Conservation (phyloP, 257 asterid genomes). For the Solanum verrucosum region DNA sequence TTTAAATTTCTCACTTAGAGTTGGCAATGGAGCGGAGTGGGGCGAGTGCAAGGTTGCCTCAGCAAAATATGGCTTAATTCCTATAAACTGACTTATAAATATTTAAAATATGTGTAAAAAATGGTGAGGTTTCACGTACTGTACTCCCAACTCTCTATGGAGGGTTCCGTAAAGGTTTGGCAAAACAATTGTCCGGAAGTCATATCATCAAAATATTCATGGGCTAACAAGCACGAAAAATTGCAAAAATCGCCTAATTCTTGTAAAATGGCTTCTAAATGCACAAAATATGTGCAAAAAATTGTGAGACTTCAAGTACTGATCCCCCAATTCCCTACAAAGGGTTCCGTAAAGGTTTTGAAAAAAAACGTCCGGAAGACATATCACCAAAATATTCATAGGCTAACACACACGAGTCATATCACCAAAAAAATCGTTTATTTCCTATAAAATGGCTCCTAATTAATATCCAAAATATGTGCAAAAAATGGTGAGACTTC, state of each 20-base stretch:
- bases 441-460: no score
- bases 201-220: background rate
- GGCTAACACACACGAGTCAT: no score
- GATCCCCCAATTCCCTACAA: no score
- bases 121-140: background rate
- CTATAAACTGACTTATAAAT: background rate
- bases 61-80: background rate
- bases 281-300: no score
- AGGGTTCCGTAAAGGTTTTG: no score
- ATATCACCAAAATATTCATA: no score
- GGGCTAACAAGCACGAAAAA: rapidly evolving
- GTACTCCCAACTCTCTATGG: rapidly evolving
- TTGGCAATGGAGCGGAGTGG: background rate
- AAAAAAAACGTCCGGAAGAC: no score
- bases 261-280: background rate
- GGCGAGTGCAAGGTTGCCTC: background rate
- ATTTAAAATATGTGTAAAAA: no score
- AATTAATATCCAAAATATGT: no score
- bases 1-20: background rate
- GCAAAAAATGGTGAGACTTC: no score
- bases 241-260: rapidly evolving
- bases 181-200: rapidly evolving
- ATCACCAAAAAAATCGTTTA: no score
- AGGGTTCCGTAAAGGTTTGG: background rate
- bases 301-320: no score